Evolutionary conservation across 2,329 filamentous ascomycete species (phyloP).

Genomic region (Emydomyces testavorans): DNA sequence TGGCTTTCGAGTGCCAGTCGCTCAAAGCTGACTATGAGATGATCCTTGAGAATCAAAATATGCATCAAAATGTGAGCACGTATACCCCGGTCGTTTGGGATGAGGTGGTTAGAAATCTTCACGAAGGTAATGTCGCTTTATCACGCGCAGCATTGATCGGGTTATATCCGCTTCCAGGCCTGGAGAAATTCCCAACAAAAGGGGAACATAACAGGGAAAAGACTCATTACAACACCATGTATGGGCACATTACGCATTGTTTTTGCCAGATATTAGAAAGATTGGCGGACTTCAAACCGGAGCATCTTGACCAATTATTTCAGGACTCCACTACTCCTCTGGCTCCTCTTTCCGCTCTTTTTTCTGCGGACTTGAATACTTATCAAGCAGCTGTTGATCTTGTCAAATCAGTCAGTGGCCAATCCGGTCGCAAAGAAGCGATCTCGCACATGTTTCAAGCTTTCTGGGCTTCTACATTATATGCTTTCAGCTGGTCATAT

Average conservation of each 20-base stretch:
- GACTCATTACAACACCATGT: conserved; percentile 65
- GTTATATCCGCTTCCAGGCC: conserved; percentile 56
- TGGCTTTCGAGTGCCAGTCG: conserved; percentile 60
- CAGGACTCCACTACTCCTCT: conserved; percentile 56
- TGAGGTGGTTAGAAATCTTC: conserved; percentile 56
- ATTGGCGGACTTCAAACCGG: conserved; percentile 61
- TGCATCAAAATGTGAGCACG: conserved; percentile 56
- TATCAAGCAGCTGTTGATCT: conserved; percentile 71
- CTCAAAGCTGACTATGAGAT: conserved; percentile 57
- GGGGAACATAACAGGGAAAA: conserved; percentile 41
- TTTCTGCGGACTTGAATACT: conserved; percentile 68
- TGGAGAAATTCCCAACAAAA: conserved; percentile 59
- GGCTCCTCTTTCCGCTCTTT: conserved; percentile 64
- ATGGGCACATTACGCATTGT: conserved; percentile 49
- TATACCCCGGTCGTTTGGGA: conserved; percentile 71
- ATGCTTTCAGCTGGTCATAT: conserved; percentile 46
- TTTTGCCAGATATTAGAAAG: conserved; percentile 66
- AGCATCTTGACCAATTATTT: conserved; percentile 59
- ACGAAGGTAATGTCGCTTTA: conserved; percentile 56
- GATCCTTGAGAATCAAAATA: conserved; percentile 48
- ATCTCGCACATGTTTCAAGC: conserved; percentile 49
- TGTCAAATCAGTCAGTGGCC: conserved; percentile 67
- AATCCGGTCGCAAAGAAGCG: conserved; percentile 51
- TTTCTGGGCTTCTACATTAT: conserved; percentile 46
- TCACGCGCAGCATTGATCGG: conserved; percentile 62